Conservation (phyloP, 2,329 filamentous ascomycete species). For the Chaetomium globosum region DNA sequence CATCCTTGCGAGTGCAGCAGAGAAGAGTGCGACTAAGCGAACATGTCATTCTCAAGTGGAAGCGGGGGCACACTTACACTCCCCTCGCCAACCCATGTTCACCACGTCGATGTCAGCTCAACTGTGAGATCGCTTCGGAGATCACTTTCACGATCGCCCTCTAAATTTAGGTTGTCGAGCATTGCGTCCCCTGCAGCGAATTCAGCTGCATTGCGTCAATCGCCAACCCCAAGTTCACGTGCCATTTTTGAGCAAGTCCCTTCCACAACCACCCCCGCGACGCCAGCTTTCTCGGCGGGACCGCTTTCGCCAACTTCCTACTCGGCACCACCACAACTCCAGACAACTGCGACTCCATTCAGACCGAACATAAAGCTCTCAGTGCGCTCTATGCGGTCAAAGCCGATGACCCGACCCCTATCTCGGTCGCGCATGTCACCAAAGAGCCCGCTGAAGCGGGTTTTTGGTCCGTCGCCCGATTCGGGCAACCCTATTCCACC, state of each 20-base stretch:
- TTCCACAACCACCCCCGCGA: slow-evolving; percentile 36
- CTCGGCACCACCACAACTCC: slow-evolving; percentile 46
- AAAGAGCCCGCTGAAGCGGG: slow-evolving; percentile 79
- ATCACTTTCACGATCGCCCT: slow-evolving; percentile 90
- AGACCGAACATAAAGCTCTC: slow-evolving; percentile 69
- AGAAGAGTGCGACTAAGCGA: neutral
- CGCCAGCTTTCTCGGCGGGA: slow-evolving; percentile 28
- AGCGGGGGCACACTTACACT: slow-evolving; percentile 79
- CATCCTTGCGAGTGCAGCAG: neutral
- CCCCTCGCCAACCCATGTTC: slow-evolving; percentile 80
- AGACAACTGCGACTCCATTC: slow-evolving; percentile 63
- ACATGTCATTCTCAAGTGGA: slow-evolving; percentile 62
- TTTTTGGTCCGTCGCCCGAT: slow-evolving; percentile 69
- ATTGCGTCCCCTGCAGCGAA: slow-evolving; percentile 51
- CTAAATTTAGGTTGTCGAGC: slow-evolving; percentile 70
- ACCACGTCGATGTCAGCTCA: slow-evolving; percentile 75
- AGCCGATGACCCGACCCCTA: slow-evolving; percentile 58
- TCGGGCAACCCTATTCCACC: slow-evolving; percentile 67
- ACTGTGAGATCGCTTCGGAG: slow-evolving; percentile 81
- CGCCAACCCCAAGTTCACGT: slow-evolving; percentile 59
- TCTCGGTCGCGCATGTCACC: slow-evolving; percentile 71
- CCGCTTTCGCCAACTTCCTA: slow-evolving; percentile 41
- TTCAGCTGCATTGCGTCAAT: slow-evolving; percentile 60
- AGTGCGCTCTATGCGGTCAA: slow-evolving; percentile 63
- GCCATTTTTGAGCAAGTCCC: slow-evolving; percentile 49